Conservation (phyloP, 371 early-diverging fungal species). For the Mucor sp. region DNA sequence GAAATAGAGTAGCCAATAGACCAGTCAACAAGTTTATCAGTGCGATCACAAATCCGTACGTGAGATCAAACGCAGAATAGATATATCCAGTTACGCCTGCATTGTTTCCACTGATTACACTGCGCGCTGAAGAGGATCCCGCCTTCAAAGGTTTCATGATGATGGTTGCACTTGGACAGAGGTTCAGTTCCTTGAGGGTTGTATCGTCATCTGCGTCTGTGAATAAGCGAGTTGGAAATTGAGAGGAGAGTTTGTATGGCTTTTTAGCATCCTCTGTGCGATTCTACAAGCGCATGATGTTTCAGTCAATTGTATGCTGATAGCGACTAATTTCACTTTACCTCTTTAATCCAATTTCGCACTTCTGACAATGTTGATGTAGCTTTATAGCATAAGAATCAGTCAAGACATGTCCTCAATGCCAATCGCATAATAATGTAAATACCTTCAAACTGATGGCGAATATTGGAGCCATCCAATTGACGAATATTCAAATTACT, state of each 20-base stretch:
- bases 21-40: constrained; percentile 21
- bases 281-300: constrained; percentile 5
- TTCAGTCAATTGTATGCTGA: neutral
- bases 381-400: constrained; percentile 13
- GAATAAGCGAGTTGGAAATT: constrained; percentile 49
- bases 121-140: neutral
- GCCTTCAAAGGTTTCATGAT: constrained; percentile 50
- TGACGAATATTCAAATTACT: constrained; percentile 48
- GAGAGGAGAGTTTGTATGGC: constrained; percentile 43
- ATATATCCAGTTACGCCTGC: constrained; percentile 32
- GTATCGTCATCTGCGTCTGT: constrained; percentile 44
- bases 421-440: neutral
- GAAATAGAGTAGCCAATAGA: constrained; percentile 26
- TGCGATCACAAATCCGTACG: constrained; percentile 29
- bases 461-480: constrained; percentile 44
- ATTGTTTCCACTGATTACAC: constrained; percentile 12
- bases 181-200: constrained; percentile 43
- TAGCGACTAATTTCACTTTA: neutral
- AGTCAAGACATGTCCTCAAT: neutral
- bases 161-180: constrained; percentile 61
- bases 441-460: constrained; percentile 42
- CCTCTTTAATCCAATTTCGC: constrained; percentile 43
- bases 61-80: constrained; percentile 10
- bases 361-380: constrained; percentile 34
- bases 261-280: constrained; percentile 38